phyloP scores from a whole-genome alignment of 2,329 filamentous ascomycete genomes.

The Aspergillus fumigatus region DNA sequence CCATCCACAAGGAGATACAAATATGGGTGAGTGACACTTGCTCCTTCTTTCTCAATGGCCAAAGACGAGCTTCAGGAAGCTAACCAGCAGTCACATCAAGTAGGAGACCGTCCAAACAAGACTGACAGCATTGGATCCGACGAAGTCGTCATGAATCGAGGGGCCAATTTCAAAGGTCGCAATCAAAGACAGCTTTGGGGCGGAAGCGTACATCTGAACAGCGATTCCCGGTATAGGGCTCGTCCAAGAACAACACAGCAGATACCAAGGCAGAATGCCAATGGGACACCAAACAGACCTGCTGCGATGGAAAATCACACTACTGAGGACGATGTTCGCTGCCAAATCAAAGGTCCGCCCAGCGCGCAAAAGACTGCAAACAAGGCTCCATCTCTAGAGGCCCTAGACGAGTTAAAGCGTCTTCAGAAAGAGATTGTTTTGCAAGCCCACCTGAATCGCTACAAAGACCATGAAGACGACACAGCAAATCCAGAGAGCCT shows the following conservation, averaged over 20 bases:
- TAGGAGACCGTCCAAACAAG: not conserved
- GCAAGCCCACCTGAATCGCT: slow-evolving; percentile 10
- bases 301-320: not conserved
- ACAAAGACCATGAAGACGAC: slow-evolving; percentile 4
- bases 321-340: not conserved
- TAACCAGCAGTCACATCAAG: not conserved
- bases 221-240: not conserved
- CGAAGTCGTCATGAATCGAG: slow-evolving; percentile 16
- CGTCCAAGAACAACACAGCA: not conserved
- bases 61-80: not conserved
- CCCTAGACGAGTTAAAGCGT: slow-evolving; percentile 16
- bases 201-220: not conserved
- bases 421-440: slow-evolving; percentile 16
- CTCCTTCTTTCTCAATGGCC: not conserved
- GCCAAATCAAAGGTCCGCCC: not conserved
- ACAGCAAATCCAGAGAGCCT: slow-evolving; percentile 18
- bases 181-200: not conserved
- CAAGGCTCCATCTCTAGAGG: slow-evolving; percentile 8
- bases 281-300: not conserved
- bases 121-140: slow-evolving; percentile 17
- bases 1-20: not conserved
- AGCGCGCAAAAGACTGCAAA: not conserved
- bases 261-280: not conserved
- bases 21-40: not conserved
- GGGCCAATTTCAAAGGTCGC: not conserved